A percentile compares a stretch with the other conserved stretches of the same genome.
Conservation (phyloP, 257 asterid genomes). For the Solanum gandarillasii region DNA sequence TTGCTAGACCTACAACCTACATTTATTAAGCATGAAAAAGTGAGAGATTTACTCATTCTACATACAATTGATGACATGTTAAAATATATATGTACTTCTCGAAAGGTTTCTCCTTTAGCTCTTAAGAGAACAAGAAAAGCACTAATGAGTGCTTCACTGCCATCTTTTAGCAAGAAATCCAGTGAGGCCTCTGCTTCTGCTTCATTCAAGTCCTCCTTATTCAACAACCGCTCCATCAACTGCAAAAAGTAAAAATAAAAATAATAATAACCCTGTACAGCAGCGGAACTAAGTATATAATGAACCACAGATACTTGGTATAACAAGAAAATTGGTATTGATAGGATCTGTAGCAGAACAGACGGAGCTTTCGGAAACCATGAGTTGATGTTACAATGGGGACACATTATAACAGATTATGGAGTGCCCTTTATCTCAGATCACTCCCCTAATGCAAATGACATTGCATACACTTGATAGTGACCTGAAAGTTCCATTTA, state of each 20-base stretch:
- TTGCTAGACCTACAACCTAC: conserved; percentile 73
- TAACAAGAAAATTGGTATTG: background rate
- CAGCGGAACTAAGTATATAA: background rate
- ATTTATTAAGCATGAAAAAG: background rate
- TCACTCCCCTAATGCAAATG: too few species aligned
- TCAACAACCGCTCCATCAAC: conserved; percentile 71
- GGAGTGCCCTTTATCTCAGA: too few species aligned
- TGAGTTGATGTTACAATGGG: too few species aligned
- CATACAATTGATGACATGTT: background rate
- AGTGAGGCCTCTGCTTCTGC: conserved; percentile 80
- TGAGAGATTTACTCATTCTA: background rate
- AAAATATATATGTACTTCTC: conserved; percentile 26
- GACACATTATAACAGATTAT: background rate
- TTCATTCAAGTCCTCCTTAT: conserved; percentile 67
- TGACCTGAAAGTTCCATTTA: too few species aligned
- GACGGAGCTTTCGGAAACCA: background rate
- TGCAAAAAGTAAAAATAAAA: background rate
- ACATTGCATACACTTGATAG: too few species aligned
- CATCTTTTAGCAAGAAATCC: conserved; percentile 73
- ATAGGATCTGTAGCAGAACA: background rate
- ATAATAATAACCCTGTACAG: background rate
- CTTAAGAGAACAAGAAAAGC: conserved; percentile 90
- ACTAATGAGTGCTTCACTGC: conserved; percentile 80
- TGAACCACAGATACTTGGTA: background rate
- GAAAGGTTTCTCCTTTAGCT: conserved; percentile 92